phyloP scores from a whole-genome alignment of 2,329 filamentous ascomycete species.

The Biscogniauxia mediterranea region DNA sequence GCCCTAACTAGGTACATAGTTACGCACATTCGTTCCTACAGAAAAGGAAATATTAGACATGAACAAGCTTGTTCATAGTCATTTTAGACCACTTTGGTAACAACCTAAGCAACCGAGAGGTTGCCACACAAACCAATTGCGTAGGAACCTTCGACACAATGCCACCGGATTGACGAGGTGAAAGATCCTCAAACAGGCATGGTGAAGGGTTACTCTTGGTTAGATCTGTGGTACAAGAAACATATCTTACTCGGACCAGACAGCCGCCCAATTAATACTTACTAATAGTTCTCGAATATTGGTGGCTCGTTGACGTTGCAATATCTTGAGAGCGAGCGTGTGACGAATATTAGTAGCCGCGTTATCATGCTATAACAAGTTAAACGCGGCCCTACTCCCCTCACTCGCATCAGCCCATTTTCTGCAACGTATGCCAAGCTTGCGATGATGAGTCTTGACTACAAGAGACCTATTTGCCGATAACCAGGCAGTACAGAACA shows the following conservation, averaged over 20 bases:
- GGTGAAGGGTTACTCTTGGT: not conserved
- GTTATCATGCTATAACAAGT: slow-evolving; percentile 8
- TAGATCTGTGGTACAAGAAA: not conserved
- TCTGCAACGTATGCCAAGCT: slow-evolving; percentile 14
- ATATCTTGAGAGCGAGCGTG: slow-evolving; percentile 5
- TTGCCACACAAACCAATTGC: not conserved
- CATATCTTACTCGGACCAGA: not conserved
- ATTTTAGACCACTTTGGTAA: not conserved
- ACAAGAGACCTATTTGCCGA: not conserved
- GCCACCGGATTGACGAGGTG: too few species aligned
- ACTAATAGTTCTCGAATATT: not conserved
- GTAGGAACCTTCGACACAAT: not conserved
- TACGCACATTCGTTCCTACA: not conserved
- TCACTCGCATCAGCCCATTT: slow-evolving; percentile 23
- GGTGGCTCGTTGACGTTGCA: not conserved
- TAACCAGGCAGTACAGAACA: too few species aligned
- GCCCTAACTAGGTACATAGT: not conserved
- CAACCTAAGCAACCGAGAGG: not conserved
- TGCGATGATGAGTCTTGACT: slow-evolving; percentile 5
- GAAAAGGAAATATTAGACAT: not conserved
- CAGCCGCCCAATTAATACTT: not conserved
- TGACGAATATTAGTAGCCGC: slow-evolving; percentile 11
- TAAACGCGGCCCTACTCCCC: slow-evolving; percentile 11
- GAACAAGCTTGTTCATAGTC: not conserved
- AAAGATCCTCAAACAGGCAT: not conserved